Percentiles rank a stretch among this genome's conserved stretches.
These are phyloP conservation scores for Colletotrichum abscissum DNA, from an alignment of 2,329 filamentous ascomycete genomes.

Conservation along the genomic window DNA sequence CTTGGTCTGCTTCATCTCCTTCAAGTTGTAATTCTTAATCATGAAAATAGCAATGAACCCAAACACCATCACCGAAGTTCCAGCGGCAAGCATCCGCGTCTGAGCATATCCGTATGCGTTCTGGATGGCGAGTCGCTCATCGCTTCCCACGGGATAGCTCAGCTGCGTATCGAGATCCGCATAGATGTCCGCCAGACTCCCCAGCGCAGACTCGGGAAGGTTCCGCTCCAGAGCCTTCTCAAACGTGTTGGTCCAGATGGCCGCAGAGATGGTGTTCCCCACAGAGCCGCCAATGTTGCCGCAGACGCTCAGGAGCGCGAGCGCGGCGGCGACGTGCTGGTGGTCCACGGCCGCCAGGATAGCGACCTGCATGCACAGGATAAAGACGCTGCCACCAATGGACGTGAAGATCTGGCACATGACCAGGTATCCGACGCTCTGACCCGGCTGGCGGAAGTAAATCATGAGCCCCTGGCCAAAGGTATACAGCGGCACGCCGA, in stretches of 20 bases:
- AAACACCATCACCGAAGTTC: conserved; percentile 42
- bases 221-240: conserved; percentile 56
- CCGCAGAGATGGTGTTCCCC: conserved; percentile 54
- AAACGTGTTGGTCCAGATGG: conserved; percentile 57
- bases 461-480: conserved; percentile 60
- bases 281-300: conserved; percentile 58
- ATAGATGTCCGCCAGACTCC: conserved; percentile 61
- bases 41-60: conserved; percentile 52
- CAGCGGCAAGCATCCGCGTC: conserved; percentile 54
- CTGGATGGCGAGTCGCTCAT: conserved; percentile 62
- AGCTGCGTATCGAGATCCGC: conserved; percentile 62
- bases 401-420: conserved; percentile 58
- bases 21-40: conserved; percentile 60
- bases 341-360: conserved; percentile 67
- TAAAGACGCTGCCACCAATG: conserved; percentile 42
- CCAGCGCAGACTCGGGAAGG: conserved; percentile 54
- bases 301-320: conserved; percentile 58
- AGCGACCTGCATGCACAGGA: conserved; percentile 65
- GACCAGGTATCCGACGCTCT: conserved; percentile 48
- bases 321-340: conserved; percentile 61
- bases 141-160: conserved; percentile 55
- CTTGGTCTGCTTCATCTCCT: conserved; percentile 60
- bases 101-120: conserved; percentile 64
- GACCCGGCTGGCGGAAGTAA: conserved; percentile 50
- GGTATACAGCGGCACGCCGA: conserved; percentile 64